phyloP scores from a whole-genome alignment of 106 monocot genomes.

The Cymbidium sinense region DNA sequence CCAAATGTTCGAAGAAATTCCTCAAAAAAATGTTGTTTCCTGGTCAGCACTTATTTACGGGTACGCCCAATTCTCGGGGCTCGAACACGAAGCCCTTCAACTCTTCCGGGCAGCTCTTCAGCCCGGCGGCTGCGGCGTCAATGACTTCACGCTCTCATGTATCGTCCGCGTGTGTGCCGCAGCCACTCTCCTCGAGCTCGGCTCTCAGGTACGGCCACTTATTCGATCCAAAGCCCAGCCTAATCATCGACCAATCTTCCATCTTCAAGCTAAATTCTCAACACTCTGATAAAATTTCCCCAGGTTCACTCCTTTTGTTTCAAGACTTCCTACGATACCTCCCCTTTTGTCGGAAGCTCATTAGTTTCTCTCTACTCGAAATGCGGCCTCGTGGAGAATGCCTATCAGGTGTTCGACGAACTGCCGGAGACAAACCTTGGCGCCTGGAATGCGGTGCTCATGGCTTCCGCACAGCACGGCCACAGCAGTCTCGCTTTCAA shows the following conservation, averaged over 20 bases:
- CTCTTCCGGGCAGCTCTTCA: constrained; percentile 41
- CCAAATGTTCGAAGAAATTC: constrained; percentile 56
- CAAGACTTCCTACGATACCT: constrained; percentile 41
- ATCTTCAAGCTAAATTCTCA: not conserved
- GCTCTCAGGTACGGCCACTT: constrained; percentile 14
- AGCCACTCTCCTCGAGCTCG: constrained; percentile 48
- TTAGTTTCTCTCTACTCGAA: constrained; percentile 64
- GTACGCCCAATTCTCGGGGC: constrained; percentile 30
- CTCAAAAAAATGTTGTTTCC: constrained; percentile 50
- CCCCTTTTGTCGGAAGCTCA: constrained; percentile 61
- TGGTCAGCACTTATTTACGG: constrained; percentile 68
- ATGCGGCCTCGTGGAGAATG: constrained; percentile 49
- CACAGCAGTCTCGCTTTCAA: constrained; percentile 31
- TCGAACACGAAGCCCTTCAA: constrained; percentile 19
- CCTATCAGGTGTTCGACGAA: constrained; percentile 51
- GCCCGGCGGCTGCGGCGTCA: constrained; percentile 13
- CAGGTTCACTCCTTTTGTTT: constrained; percentile 37
- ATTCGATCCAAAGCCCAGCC: too few relatives aligned
- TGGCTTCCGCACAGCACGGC: constrained; percentile 68
- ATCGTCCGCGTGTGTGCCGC: constrained; percentile 40
- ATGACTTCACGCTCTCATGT: constrained; percentile 64
- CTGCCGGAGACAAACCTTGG: constrained; percentile 47
- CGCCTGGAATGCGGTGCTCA: constrained; percentile 54
- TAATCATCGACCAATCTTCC: not conserved
- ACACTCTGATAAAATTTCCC: not conserved